Conservation (phyloP, 257 asterid genomes). For the Solanum dulcamara region DNA sequence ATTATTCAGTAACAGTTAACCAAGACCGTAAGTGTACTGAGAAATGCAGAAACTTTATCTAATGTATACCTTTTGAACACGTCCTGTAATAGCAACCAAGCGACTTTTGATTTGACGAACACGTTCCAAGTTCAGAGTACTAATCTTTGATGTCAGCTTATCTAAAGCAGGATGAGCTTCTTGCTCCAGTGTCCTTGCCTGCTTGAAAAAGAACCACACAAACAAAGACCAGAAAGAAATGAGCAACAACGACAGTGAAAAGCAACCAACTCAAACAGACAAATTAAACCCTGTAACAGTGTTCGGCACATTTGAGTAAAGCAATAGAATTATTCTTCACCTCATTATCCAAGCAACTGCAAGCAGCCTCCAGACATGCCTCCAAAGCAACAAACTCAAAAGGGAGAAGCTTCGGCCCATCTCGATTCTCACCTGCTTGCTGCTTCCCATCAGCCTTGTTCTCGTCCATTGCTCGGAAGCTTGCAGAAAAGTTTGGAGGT, state of each 20-base stretch:
- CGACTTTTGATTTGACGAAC: constrained; percentile 95
- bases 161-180: constrained; percentile 98
- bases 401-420: constrained; percentile 85
- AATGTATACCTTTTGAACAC: constrained; percentile 77
- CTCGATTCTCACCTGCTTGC: constrained; percentile 47
- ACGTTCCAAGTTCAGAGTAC: constrained; percentile 94
- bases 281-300: not conserved
- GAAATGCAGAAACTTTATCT: not conserved
- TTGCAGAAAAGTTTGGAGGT: constrained; percentile 37
- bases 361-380: constrained; percentile 98
- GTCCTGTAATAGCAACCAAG: constrained; percentile 91
- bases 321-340: constrained; percentile 18
- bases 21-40: not conserved
- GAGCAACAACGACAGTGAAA: not conserved
- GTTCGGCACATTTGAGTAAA: not conserved
- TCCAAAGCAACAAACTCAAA: constrained; percentile 95
- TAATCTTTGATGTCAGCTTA: constrained; percentile 79
- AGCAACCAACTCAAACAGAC: not conserved
- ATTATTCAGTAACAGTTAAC: not conserved
- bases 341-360: constrained; percentile 83
- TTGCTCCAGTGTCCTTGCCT: constrained; percentile 92
- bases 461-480: constrained; percentile 42
- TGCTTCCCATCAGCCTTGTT: constrained; percentile 47
- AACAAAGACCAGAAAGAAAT: not conserved
- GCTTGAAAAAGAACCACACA: constrained; percentile 15